Evolutionary conservation across 75 land plant genomes (phyloP), one percentile per base, ranked within the genome.

Genomic region (Cunninghamia lanceolata): DNA sequence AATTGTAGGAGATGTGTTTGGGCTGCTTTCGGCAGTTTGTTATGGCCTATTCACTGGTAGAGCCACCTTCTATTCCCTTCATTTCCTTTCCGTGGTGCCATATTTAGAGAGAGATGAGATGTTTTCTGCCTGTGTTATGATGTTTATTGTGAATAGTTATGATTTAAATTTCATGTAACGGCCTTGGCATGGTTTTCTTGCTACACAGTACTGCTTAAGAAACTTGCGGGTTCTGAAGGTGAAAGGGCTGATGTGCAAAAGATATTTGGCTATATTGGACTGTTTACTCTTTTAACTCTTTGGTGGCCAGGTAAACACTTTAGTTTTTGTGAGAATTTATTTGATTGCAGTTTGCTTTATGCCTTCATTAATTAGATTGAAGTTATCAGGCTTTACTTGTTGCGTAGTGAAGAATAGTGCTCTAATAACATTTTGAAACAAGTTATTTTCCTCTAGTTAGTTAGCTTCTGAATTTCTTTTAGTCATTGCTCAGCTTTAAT

Each of bases 41-140:
- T 90, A 91, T 83, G 91, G 92, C 35, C 75, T 91, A 38, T 91
- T 91, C 73, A 90, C 91, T 54, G 91, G 92, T 90, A 78, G 46
- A 42, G 36, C 38, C 30, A n/a, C 38, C 45, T 84, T 76, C 19
- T 73, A 35, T 30, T 76, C 47, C 83, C 82, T 4, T 15, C 21
- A 43, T 85, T 39, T n/a, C 46, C 43, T 40, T 73, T 35, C 16
- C 36, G 32, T 80, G 10, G 15, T 45, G 30, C n/a, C 82, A 80
- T 79, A 79, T 19, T 6, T 80, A 40, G 75, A 73, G 75, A 42
- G 0, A 40, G 82, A 80, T 3, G n/a, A 45, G 82, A 28, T 28
- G 45, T 7, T 43, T 25, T 43, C 34, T 32, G 11, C 14, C 46
- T n/a, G 32, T 28, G 25, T 28, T 80, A 45, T 42, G 30, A 25